Conservation (phyloP, 2,329 filamentous ascomycete species). For the Rutstroemia sp. region DNA sequence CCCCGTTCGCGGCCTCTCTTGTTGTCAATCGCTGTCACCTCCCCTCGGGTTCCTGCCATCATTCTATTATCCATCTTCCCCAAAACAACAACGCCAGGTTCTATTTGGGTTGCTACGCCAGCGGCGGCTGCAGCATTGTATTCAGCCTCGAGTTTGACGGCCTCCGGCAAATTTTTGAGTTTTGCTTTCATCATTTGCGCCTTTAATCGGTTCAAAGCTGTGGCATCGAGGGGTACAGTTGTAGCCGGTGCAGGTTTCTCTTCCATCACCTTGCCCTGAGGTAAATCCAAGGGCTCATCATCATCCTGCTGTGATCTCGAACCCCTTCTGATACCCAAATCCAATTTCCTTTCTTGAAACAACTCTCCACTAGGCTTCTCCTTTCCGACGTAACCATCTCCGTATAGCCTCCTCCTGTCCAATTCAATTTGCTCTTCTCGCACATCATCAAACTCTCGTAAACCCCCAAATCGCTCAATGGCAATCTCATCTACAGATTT, state of each 20-base stretch:
- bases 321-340: conserved; percentile 42
- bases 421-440: conserved; percentile 89
- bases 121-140: conserved; percentile 68
- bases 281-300: conserved; percentile 28
- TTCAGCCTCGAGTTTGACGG: conserved; percentile 68
- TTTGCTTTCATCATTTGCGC: conserved; percentile 97
- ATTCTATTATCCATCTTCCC: conserved; percentile 85
- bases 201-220: conserved; percentile 78
- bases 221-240: conserved; percentile 59
- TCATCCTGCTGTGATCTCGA: conserved; percentile 30
- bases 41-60: conserved; percentile 64
- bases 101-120: conserved; percentile 43
- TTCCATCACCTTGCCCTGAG: conserved; percentile 51
- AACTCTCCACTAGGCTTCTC: conserved; percentile 84
- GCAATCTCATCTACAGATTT: conserved; percentile 76
- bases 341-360: conserved; percentile 65
- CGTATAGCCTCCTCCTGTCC: conserved; percentile 75
- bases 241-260: conserved; percentile 42
- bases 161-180: conserved; percentile 68
- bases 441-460: conserved; percentile 85
- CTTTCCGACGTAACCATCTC: conserved; percentile 75
- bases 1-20: conserved; percentile 81
- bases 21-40: conserved; percentile 71
- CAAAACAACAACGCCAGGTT: conserved; percentile 68
- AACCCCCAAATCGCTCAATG: conserved; percentile 68